A percentile compares a stretch with the other conserved stretches of the same genome.
These are phyloP conservation scores for Phytophthora vignae DNA, from an alignment of 352 stramenopile genomes.

Conservation along the genomic window DNA sequence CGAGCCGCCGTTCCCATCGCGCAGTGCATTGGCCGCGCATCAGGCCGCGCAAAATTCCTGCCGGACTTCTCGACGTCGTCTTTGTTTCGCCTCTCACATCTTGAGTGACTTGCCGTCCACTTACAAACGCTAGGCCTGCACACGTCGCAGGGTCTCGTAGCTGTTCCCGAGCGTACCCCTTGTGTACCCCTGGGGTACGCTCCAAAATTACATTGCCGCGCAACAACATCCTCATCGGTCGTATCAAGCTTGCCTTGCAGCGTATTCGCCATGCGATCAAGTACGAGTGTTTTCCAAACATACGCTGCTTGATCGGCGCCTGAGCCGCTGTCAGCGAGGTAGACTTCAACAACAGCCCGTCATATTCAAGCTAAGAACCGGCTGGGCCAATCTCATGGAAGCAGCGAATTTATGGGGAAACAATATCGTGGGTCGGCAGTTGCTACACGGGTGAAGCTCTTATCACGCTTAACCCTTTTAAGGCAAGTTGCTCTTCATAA, in stretches of 20 bases:
- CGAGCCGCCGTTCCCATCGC: not conserved
- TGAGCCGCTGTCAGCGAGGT: not conserved
- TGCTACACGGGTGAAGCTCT: no score
- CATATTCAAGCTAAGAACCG: not conserved
- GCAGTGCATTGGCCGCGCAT: no score
- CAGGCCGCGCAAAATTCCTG: slow-evolving; percentile 13
- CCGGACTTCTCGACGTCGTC: not conserved
- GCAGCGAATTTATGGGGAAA: not conserved
- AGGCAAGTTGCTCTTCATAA: no score
- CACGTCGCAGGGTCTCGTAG: slow-evolving; percentile 38
- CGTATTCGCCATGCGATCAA: not conserved
- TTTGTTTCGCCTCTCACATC: not conserved
- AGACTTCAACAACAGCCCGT: not conserved
- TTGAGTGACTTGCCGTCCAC: slow-evolving; percentile 23
- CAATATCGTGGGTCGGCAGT: no score
- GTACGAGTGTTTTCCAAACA: not conserved
- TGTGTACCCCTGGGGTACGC: not conserved
- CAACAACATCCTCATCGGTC: not conserved
- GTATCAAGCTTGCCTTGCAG: not conserved
- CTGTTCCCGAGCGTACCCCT: not conserved
- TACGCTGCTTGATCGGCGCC: not conserved
- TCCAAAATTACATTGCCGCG: not conserved
- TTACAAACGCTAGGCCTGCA: slow-evolving; percentile 34
- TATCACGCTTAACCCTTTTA: no score
- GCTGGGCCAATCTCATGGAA: not conserved